Conservation (phyloP, 768 basidiomycete species). For the Lactarius deliciosus region DNA sequence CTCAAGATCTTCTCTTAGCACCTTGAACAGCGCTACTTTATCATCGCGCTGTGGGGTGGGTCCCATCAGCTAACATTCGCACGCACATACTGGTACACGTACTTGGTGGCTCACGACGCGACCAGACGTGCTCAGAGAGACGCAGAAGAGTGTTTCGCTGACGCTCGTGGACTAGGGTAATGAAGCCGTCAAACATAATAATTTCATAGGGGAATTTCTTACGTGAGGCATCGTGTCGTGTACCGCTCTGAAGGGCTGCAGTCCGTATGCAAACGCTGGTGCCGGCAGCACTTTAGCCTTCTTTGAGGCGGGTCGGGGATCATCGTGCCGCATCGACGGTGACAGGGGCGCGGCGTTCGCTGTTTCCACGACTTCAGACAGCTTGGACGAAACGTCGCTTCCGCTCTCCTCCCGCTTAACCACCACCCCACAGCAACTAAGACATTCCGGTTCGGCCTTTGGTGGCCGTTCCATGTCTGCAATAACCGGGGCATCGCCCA, state of each 20-base stretch:
- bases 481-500: background rate
- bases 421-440: background rate
- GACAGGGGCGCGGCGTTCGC: too few species aligned
- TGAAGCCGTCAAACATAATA: slow-evolving; percentile 8
- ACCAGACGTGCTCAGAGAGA: slow-evolving; percentile 75
- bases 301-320: background rate
- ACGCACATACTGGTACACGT: slow-evolving; percentile 24
- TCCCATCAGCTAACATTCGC: background rate
- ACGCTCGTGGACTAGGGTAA: slow-evolving; percentile 15
- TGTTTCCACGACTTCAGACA: too few species aligned
- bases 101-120: slow-evolving; percentile 74
- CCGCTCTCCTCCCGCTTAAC: background rate
- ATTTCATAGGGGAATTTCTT: background rate
- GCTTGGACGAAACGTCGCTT: background rate
- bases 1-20: slow-evolving; percentile 8
- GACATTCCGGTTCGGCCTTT: background rate
- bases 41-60: slow-evolving; percentile 10
- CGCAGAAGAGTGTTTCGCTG: slow-evolving; percentile 68
- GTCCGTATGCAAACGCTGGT: slow-evolving; percentile 38
- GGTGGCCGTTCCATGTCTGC: background rate
- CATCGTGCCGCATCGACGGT: background rate
- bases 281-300: slow-evolving; percentile 19
- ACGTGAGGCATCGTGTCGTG: slow-evolving; percentile 33
- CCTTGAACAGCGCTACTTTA: slow-evolving; percentile 22
- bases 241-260: slow-evolving; percentile 53